Base-by-base conservation (phyloP, 2,329 filamentous ascomycete species). In the Aspergillus felis region DNA sequence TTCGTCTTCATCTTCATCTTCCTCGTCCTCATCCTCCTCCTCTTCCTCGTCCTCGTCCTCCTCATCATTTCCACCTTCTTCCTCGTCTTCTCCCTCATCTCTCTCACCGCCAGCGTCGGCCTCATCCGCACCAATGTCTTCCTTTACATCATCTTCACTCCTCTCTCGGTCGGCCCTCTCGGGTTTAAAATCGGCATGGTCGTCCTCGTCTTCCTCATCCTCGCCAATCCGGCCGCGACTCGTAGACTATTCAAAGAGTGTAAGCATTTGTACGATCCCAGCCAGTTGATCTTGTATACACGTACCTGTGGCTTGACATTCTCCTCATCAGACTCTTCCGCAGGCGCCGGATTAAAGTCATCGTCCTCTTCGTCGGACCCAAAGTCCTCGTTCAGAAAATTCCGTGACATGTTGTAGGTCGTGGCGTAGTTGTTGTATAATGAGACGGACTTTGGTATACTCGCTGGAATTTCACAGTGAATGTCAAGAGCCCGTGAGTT, bases 271-370 rank as follows among this genome's bases (percentile, higher is more conserved):
- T 46, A 51, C 17, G 46, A 51, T 46, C 48, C 38, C 55, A 60
- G 55, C 47, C 62, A 46, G 6, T 17, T 6, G 7, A 57, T 59
- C 61, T 42, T 42, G 59, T 62, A 29, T 54, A 76, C 71, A 67
- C 70, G 66, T 20, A 58, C 38, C 3, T 60, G 56, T 24, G 51
- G 44, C 7, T 47, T 47, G 44, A 78, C 76, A 62, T 79, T 82
- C 59, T 91, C 89, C 51, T 86, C 87, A 64, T 93, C 90, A 3
- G 90, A 94, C 35, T 85, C 69, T 57, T 91, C 85, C 59, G 85
- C 88, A 22, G 88, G 87, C 51, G 83, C 85, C 52, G 92, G 92
- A 73, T 96, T 96, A 82, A 97, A 96, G 73, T 93, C 89, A 59
- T 90, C 87, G 66, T 95, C 92, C 52, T 94, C 90, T 48, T 89